Percentiles rank a stretch among this genome's conserved stretches.
phyloP scores from a whole-genome alignment of 2,329 filamentous ascomycete genomes.

The Lachnellula occidentalis region DNA sequence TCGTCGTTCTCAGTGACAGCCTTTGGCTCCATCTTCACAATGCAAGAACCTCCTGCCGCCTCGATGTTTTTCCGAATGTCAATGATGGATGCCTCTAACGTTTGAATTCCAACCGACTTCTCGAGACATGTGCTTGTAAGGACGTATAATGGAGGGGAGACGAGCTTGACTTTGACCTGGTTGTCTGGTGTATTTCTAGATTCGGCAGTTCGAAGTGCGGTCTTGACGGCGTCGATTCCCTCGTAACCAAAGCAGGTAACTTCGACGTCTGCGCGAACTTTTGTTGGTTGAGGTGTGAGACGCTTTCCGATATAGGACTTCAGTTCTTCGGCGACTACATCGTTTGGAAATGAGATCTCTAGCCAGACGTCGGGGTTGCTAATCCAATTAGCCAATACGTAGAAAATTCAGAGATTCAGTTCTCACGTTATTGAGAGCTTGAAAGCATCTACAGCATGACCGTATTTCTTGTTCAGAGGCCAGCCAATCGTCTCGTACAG shows the following conservation, averaged over 20 bases:
- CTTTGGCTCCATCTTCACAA: constrained; percentile 98
- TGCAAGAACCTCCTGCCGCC: constrained; percentile 69
- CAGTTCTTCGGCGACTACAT: constrained; percentile 81
- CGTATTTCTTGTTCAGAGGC: constrained; percentile 97
- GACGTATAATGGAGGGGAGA: constrained; percentile 96
- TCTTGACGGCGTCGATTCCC: constrained; percentile 97
- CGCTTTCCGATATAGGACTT: constrained; percentile 96
- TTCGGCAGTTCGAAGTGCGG: constrained; percentile 84
- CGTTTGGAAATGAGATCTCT: constrained; percentile 82
- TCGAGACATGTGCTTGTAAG: constrained; percentile 93
- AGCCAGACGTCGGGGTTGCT: constrained; percentile 96
- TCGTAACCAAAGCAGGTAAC: constrained; percentile 95
- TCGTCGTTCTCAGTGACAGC: constrained; percentile 98
- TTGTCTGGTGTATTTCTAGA: constrained; percentile 86
- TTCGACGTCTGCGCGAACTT: constrained; percentile 96
- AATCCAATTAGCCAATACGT: constrained; percentile 14
- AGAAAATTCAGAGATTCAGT: constrained; percentile 5
- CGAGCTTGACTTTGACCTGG: constrained; percentile 96
- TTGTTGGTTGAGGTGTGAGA: constrained; percentile 95
- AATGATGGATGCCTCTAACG: constrained; percentile 82
- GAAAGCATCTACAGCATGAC: constrained; percentile 95
- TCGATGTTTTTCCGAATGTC: constrained; percentile 80
- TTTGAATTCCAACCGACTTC: constrained; percentile 78
- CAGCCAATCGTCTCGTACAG: constrained; percentile 93
- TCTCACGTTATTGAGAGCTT: constrained; percentile 94